phyloP scores from a whole-genome alignment of 2,329 filamentous ascomycete genomes.

The Colletotrichum agaves region DNA sequence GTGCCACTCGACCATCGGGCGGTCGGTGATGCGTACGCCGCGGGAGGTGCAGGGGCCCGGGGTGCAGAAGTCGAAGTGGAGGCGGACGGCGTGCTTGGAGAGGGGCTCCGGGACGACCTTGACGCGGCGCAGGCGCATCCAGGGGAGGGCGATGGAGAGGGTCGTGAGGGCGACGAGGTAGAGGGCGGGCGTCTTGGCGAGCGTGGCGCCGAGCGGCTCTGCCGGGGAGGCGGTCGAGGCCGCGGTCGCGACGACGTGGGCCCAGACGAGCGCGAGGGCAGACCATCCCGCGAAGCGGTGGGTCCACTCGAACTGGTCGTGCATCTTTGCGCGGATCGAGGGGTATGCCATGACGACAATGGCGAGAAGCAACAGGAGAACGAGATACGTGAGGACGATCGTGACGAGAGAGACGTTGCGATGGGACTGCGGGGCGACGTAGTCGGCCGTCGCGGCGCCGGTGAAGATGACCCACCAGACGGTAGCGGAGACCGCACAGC shows the following conservation, averaged over 20 bases:
- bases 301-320: conserved; percentile 76
- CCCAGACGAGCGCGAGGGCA: conserved; percentile 73
- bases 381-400: conserved; percentile 64
- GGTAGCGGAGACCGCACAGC: conserved; percentile 60
- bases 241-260: conserved; percentile 64
- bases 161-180: conserved; percentile 77
- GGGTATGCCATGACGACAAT: conserved; percentile 75
- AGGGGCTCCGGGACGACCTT: conserved; percentile 74
- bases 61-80: conserved; percentile 75
- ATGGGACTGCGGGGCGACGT: conserved; percentile 46
- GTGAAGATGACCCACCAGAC: conserved; percentile 60
- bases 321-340: conserved; percentile 67
- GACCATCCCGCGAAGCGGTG: conserved; percentile 81
- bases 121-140: conserved; percentile 77
- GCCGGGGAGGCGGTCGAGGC: conserved; percentile 54
- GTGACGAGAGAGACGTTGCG: conserved; percentile 46
- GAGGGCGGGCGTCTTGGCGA: conserved; percentile 58
- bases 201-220: conserved; percentile 48
- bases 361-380: conserved; percentile 65
- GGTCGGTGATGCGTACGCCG: conserved; percentile 66
- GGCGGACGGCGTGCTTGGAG: conserved; percentile 76
- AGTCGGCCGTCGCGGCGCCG: conserved; percentile 43
- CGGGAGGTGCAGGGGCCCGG: conserved; percentile 54
- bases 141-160: conserved; percentile 74
- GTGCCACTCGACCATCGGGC: conserved; percentile 78